phyloP scores from a whole-genome alignment of 176 grass and related monocot genomes.

The Musa schizocarpa region DNA sequence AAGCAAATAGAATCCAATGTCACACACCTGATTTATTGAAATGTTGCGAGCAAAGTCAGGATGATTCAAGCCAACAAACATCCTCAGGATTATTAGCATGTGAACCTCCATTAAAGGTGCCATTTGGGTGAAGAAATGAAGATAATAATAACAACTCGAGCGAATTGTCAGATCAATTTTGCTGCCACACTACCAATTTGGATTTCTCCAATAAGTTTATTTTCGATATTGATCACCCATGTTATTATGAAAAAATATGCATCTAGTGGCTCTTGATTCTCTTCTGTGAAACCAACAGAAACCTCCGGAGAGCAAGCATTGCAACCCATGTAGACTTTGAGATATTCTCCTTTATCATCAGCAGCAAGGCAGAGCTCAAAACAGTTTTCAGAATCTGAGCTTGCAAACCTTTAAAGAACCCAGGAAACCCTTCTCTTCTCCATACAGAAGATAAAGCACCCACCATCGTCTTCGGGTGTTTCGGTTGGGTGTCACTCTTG shows the following conservation, averaged over 20 bases:
- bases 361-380: slow-evolving; percentile 75
- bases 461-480: slow-evolving; percentile 59
- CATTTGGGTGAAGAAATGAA: too few species aligned
- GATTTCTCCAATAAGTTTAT: too few species aligned
- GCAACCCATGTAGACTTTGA: slow-evolving; percentile 81
- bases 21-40: too few species aligned
- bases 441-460: slow-evolving; percentile 66
- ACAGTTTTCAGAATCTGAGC: slow-evolving; percentile 95
- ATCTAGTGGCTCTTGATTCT: slow-evolving; percentile 35
- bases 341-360: slow-evolving; percentile 99
- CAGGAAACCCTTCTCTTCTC: slow-evolving; percentile 76
- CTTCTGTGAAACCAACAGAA: slow-evolving; percentile 55
- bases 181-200: too few species aligned
- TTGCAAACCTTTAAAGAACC: slow-evolving; percentile 86
- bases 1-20: too few species aligned
- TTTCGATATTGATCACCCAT: too few species aligned
- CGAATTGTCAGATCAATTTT: too few species aligned
- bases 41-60: too few species aligned
- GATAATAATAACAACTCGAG: too few species aligned
- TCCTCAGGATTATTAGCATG: too few species aligned
- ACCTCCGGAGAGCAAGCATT: slow-evolving; percentile 55
- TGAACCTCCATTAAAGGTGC: too few species aligned
- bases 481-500: slow-evolving; percentile 27
- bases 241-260: background rate
- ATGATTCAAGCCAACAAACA: too few species aligned